These are phyloP conservation scores for Trametes cingulata DNA, from an alignment of 768 basidiomycete species.

Conservation along the genomic window DNA sequence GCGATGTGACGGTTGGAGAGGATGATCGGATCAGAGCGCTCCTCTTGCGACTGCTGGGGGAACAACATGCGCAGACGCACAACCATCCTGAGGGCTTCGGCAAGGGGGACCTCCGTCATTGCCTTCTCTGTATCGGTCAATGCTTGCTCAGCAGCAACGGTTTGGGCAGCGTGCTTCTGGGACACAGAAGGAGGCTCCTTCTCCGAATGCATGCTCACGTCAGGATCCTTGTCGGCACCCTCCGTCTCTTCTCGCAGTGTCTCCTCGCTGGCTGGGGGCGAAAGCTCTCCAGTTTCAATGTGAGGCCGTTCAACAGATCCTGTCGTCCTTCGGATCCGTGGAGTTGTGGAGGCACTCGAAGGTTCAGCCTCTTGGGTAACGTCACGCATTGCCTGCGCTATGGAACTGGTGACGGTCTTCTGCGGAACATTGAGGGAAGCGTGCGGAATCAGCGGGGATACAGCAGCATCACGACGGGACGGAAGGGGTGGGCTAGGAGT, in stretches of 20 bases:
- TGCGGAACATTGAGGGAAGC: not conserved
- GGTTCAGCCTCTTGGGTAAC: not conserved
- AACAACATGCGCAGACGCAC: slow-evolving; percentile 63
- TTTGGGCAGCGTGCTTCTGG: not conserved
- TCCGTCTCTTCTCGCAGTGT: slow-evolving; percentile 18
- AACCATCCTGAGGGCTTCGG: slow-evolving; percentile 64
- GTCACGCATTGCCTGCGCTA: not conserved
- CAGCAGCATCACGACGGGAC: not conserved
- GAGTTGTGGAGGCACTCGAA: not conserved
- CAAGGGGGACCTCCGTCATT: slow-evolving; percentile 38
- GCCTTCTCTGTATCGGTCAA: not conserved
- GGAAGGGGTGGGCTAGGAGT: not conserved
- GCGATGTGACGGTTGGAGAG: slow-evolving; percentile 55
- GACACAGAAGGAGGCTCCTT: not conserved
- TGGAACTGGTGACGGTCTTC: not conserved
- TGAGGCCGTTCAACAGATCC: not conserved
- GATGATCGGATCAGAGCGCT: slow-evolving; percentile 64
- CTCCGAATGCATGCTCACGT: not conserved
- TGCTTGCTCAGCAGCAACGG: not conserved
- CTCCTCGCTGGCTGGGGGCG: slow-evolving; percentile 17
- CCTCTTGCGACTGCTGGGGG: slow-evolving; percentile 54
- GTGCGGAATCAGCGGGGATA: not conserved
- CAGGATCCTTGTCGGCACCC: slow-evolving; percentile 10
- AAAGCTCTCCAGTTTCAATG: slow-evolving; percentile 13
- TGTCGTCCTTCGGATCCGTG: not conserved